Conservation (phyloP, 257 asterid species). For the Forsythia viridissima region DNA sequence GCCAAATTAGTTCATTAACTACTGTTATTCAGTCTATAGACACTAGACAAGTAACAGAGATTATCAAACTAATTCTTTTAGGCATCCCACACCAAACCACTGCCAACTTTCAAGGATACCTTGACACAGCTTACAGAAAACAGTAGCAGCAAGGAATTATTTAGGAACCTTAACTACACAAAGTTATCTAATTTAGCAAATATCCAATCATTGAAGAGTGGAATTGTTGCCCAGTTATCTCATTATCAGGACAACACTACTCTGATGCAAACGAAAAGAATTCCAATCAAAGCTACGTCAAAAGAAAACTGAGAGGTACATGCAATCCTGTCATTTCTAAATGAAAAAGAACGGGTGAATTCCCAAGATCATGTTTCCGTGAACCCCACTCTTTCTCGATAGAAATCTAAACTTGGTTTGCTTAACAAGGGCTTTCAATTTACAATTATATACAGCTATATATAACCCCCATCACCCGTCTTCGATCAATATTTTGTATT, state of each 20-base stretch:
- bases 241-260: background rate
- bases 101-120: no score
- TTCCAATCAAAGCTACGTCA: background rate
- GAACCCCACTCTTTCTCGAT: background rate
- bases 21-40: no score
- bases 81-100: no score
- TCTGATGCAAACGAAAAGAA: background rate
- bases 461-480: background rate
- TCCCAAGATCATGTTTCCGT: background rate
- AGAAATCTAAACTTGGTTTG: background rate
- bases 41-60: no score
- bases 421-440: background rate
- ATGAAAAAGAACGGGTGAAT: background rate
- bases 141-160: no score
- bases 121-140: no score
- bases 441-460: no score
- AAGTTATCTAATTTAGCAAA: background rate
- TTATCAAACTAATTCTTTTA: no score
- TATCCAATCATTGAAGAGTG: background rate
- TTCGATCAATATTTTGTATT: no score
- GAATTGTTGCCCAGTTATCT: background rate
- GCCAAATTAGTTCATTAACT: no score
- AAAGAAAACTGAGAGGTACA: background rate
- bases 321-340: background rate
- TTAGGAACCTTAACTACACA: no score